phyloP scores from a whole-genome alignment of 1,139 yeast genomes.

The Keqinozyma sinolaborantium region DNA sequence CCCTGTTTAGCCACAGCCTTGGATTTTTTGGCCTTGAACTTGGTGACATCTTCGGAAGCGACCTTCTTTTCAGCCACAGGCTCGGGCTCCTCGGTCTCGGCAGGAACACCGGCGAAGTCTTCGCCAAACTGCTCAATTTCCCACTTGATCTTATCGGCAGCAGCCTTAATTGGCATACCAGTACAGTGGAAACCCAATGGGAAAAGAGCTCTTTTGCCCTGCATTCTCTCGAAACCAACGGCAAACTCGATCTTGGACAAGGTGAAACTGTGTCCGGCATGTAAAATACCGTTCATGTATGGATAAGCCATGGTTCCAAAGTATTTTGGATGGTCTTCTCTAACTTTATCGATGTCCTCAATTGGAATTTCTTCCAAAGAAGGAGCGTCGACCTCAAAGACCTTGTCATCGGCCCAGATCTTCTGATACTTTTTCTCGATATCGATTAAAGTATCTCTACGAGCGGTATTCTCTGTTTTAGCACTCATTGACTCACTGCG shows the following conservation, averaged over 20 bases:
- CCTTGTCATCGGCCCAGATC: conserved; percentile 80
- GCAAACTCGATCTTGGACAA: conserved; percentile 93
- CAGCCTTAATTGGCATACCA: conserved; percentile 97
- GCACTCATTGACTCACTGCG: conserved; percentile 31
- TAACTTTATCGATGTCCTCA: conserved; percentile 66
- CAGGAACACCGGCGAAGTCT: conserved; percentile 69
- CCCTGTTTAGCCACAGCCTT: conserved; percentile 94
- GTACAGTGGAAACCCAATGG: conserved; percentile 99
- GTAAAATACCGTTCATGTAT: conserved; percentile 97
- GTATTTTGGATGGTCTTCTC: conserved; percentile 78
- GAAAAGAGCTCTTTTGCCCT: conserved; percentile 87
- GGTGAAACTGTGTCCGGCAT: conserved; percentile 97
- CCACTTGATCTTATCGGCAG: conserved; percentile 93
- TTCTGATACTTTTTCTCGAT: conserved; percentile 89
- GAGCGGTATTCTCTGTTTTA: conserved; percentile 60
- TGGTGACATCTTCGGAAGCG: conserved; percentile 74
- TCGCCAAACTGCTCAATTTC: conserved; percentile 89
- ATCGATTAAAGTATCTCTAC: conserved; percentile 90
- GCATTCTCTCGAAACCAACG: conserved; percentile 92
- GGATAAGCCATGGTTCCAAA: conserved; percentile 98
- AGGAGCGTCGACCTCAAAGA: conserved; percentile 89
- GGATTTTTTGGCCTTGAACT: conserved; percentile 87
- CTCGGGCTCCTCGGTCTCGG: conserved; percentile 41
- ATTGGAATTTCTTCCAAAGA: conserved; percentile 59
- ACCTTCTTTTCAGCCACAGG: conserved; percentile 24